phyloP scores from a whole-genome alignment of 306 rosid species.

The Cyamopsis tetragonoloba region DNA sequence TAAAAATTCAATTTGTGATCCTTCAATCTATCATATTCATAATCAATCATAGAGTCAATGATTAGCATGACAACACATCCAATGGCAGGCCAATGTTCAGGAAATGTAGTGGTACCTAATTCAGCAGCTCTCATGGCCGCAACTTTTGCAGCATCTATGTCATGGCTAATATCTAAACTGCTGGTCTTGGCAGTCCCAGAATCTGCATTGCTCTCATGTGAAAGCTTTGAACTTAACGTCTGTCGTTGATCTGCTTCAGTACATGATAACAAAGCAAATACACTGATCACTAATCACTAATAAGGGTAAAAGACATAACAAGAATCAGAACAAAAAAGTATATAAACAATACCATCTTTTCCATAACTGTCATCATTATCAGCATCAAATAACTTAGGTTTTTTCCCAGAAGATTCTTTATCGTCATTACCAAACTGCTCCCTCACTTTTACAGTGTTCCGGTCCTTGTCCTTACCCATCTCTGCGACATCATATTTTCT shows the following conservation, averaged over 20 bases:
- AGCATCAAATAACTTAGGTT: slow-evolving; percentile 40
- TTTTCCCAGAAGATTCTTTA: slow-evolving; percentile 54
- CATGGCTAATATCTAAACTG: slow-evolving; percentile 48
- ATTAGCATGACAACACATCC: not conserved
- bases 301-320: not conserved
- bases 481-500: slow-evolving; percentile 41
- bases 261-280: not conserved
- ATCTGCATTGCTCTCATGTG: slow-evolving; percentile 49
- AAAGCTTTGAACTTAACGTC: slow-evolving; percentile 39
- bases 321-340: slow-evolving; percentile 1
- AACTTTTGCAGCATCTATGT: slow-evolving; percentile 73
- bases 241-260: slow-evolving; percentile 34
- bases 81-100: slow-evolving; percentile 10
- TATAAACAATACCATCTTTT: slow-evolving; percentile 46
- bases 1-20: slow-evolving; percentile 14
- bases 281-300: not conserved
- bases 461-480: slow-evolving; percentile 44
- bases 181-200: slow-evolving; percentile 32
- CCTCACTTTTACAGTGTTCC: slow-evolving; percentile 35
- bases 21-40: slow-evolving; percentile 3
- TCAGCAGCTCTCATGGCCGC: slow-evolving; percentile 99
- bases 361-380: slow-evolving; percentile 43
- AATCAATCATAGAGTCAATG: slow-evolving; percentile 10
- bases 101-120: slow-evolving; percentile 48
- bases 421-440: slow-evolving; percentile 43